Base-by-base conservation (phyloP, 495 filamentous ascomycete species). In the Umbilicaria muhlenbergii region DNA sequence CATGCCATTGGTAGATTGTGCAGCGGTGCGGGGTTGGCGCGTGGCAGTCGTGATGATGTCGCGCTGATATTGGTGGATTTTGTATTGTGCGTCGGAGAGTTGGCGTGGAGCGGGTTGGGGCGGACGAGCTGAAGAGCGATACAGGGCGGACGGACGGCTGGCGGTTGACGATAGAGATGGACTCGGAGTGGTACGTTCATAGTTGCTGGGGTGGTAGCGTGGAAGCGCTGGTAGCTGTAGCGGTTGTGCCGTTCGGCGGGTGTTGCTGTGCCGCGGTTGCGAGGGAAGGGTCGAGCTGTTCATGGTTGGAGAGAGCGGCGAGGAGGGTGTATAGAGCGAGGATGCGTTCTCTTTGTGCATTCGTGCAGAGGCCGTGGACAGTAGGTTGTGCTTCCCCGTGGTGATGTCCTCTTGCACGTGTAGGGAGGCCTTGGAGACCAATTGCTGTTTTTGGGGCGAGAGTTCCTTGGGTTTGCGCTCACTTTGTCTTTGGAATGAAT, bases 41-140 rank as follows among this genome's bases (percentile, higher is more conserved):
- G 64, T 59, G 14, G 72, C 70, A 34, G 75, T 71, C 2, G 65
- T 63, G 24, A 78, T 67, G 58, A 78, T 74, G 39, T 78, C 74
- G 39, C 70, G 57, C 50, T 78, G 74, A 50, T 79, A 79, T 34
- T 78, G 68, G 32, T 71, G 65, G 4, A 78, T 43, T 24, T 68
- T 61, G 16, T 62, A 55, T 45, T 67, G 65, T 13, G 65, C 65
- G 15, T 72, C 71, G 5, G 62, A 63, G 10, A 39, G 39, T 41
- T 41, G 44, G 35, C 39, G 46, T n/a, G 31, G 36, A 28, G 38
- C 19, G 18, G 39, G 45, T 12, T 42, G 32, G 18, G 39, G 45
- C 12, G 42, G 46, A 8, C 28, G 42, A 7, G 45, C 18, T 5
- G 42, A 50, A 39, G 38, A 43, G 24, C 36, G 16, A 33, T 41